Base-by-base conservation (phyloP, 805 yeast genomes). In the Starmerella cellae region DNA sequence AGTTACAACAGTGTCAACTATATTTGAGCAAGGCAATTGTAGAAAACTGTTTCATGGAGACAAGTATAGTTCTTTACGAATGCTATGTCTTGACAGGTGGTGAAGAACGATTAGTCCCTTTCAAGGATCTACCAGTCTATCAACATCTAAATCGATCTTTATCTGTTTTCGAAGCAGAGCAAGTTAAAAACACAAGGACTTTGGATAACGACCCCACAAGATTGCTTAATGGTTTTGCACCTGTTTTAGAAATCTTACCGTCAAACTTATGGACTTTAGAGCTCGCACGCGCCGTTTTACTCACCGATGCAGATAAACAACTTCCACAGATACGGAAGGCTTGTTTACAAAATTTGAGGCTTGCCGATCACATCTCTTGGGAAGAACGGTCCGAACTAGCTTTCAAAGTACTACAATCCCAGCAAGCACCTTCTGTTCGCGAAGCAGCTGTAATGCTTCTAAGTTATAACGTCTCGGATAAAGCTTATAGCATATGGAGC, bases 401-500 rank as follows among this genome's bases (percentile, higher is more conserved):
- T 5, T 10, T 8, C 16, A 14, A 14, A 14, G 6, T 29, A 14
- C 5, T 17, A 5, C 8, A 20, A 18, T 11, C 34, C 19, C 9
- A 17, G 4, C 8, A 31, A 16, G 21, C 34, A 4, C 34, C 34
- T 4, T 17, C 21, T 13, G 13, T 44, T 2, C 44, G 49, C 5
- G 49, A 47, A 22, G 42, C 46, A 14, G 53, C 53, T 10, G 34
- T 49, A n/a, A 43, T 45, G n/a, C 36, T 41, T 14, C 31, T 39
- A 1, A 43, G 39, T 9, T 19, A 33, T 32, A 31, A 33, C 19
- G 43, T 35, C 28, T 14, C 38, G 5, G 16, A 13, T 23, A 4
- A 14, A n/a, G 14, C 28, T 9, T 24, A 21, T 16, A 22, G 26
- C n/a, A 14, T 44, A 4, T 61, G 69, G 66, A 29, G 62, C 13